Evolutionary conservation across 495 filamentous ascomycete species (phyloP), one percentile per base, ranked within the genome.

Genomic region (Xylaria scruposa): DNA sequence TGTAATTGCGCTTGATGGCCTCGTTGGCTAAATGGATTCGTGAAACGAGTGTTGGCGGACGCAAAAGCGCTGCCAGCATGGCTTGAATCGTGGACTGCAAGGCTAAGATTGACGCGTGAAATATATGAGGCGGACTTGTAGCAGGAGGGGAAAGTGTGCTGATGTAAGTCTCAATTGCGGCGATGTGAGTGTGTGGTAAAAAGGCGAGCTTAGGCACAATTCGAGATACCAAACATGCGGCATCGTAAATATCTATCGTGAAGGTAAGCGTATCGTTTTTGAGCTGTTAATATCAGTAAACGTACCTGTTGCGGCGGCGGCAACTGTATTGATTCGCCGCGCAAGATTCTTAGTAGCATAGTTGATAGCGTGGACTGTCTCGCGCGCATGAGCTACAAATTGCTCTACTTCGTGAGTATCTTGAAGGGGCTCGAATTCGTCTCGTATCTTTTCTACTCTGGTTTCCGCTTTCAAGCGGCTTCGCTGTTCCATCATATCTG

Each of bases 361-460:
- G 75, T 95, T 93, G 72, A 97, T 88, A 72, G 91, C 90, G 49
- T 93, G 90, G 66, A 98, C 91, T 77, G 93, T 93, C 59, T 97
- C 94, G 72, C 94, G 88, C 3, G 96, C 95, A 76, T 97, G 91
- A 58, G 90, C 89, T 60, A 97, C 89, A 79, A 98, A 98, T 76
- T 94, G 90, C 75, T 98, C 96, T 6, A 97, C 94, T 78, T 97
- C 95, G n/a, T 89, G 88, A 61, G 94, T 90, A 70, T 97, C 94
- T 71, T 94, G 90, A 9, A 97, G 82, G 0, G 97, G 94, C 38
- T 91, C 88, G 75, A 91, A 91, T 75, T 99, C 96, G 33, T 98
- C 96, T 67, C 89, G 87, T 21, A 99, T 90, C 26, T 90, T 94
- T 78, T 99, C 97, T 19, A 85, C 83, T 62, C 95, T 89, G 0